Evolutionary conservation across 257 asterid species (phyloP), one percentile per base, ranked within the genome.

Genomic region (Gynochthodes officinalis): DNA sequence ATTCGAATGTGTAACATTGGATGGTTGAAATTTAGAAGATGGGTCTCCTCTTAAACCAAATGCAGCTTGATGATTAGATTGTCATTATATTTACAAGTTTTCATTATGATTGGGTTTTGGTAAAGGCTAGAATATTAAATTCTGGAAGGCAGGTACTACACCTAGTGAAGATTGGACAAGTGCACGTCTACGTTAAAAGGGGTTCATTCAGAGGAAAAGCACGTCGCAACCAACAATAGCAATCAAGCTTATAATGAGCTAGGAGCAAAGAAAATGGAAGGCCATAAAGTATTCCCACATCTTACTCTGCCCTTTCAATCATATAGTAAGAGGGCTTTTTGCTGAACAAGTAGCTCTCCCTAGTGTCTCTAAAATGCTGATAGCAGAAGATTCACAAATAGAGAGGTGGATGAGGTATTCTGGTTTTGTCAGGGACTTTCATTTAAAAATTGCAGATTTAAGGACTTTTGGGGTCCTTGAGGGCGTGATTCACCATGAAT

Each of bases 251-350:
- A 66, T 19, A 63, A 42, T 43, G 23, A 11, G 61, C 55, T 44
- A 11, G 32, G 50, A 67, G 32, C 58, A 23, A 64, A 71, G 75
- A 63, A 75, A 72, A 63, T 72, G 76, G 83, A 32, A 64, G 76
- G 74, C 83, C 82, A 52, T 80, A 66, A 71, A 63, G 64, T 60
- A 33, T 35, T n/a, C 60, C 69, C 4, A 1, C 3, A 19, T 5
- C 39, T 68, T 61, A 33, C 23, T 48, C 33, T 44, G 15, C 30
- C 28, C 32, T 44, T 49, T 32, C 13, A 72, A 64, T 49, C 65
- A 6, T 43, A 18, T 53, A 25, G 68, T 28, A 33, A 35, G 32
- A 15, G 74, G 25, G 4, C 28, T 61, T 74, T 62, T 78, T 30
- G 44, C 61, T 13, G 72, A 70, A 68, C 67, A 67, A 60, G 65